Evolutionary conservation across 371 early-diverging fungal genomes (phyloP), one percentile per base, ranked within the genome.

Genomic region (Chytridium lagenaria): DNA sequence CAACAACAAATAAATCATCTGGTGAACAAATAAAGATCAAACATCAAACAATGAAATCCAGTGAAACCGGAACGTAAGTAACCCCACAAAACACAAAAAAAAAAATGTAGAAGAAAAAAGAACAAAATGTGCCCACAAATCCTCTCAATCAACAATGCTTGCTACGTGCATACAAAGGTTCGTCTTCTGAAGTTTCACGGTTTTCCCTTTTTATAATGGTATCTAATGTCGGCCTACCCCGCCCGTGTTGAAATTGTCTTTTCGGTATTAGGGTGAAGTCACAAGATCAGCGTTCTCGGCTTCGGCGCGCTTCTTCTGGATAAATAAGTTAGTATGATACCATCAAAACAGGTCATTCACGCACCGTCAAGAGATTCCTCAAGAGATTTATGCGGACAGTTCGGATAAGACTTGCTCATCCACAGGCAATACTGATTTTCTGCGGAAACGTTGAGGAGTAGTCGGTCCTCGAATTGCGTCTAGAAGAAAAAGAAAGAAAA

Each of bases 401-500:
- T 94, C 94, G 26, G 90, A 85, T 69, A 94, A 85, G 15, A 95
- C 93, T 28, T 85, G 83, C 77, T 92, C 92, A 77, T 94, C 93
- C 70, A 95, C 94, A 40, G 96, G 96, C 77, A 95, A 88, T 68
- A 95, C 94, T 12, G 94, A 94, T 85, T 95, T 95, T 73, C 96
- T 84, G 69, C 96, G 86, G 85, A 94, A 94, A 65, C 92, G 89
- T 73, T 87, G 91, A 59, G 89, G 89, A 0, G 86, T 82, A 89
- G 89, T 22, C 83, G 79, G 26, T 85, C 86, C 63, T 80, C 90
- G 79, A 92, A 93, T 82, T 90, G 88, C 82, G 91, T 85, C 89
- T 87, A 38, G 22, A 5, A 44, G 22, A 76, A 66, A 50, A 37
- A 38, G 23, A 44, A 67, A 61, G 40, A 72, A 22, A 59, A 38